Evolutionary conservation across 345 rosid genomes (phyloP), one percentile per base, ranked within the genome.

Genomic region (Syzygium oleosum): DNA sequence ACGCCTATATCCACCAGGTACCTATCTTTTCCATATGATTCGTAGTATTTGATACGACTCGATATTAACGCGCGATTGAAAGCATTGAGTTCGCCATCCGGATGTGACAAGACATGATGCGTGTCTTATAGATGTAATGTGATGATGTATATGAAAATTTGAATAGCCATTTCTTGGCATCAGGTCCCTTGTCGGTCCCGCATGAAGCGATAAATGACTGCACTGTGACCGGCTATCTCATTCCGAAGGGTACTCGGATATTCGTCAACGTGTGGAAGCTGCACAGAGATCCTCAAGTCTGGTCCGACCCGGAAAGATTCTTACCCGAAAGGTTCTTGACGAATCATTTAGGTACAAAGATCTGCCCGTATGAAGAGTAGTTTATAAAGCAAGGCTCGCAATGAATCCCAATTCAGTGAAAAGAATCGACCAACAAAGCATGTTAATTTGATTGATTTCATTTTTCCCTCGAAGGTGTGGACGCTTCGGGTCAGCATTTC

Each of bases 1-100:
- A 4, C 91, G 96, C 3, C 88, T 94, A 15, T 88, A 93, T 86
- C 95, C 94, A 13, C 92, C 94, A 14, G 93, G 93, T 49, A 29
- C 56, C 61, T 31, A 53, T 53, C n/a, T 7, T 85, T 84, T 53
- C 31, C 65, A 19, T 7, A 12, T 85, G 27, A 38, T 34, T 38
- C 4, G 6, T 21, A 9, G 15, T 16, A 6, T 34, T 34, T 17
- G 23, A 19, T 49, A 4, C 25, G 13, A 19, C 25, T 1, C 1
- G 79, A 65, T 16, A 31, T 65, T 31, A 31, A 31, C 65, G 12
- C 16, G 15, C 7, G 5, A 25, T 27, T 11, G 34, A 16, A 61
- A 61, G 73, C 34, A 61, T 16, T 13, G 2, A 12, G 58, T 2
- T 25, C 0, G 63, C 4, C 16, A 5, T 84, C 23, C 17, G 5